These are phyloP conservation scores for Fraxinus xanthoxyloides DNA, from an alignment of 305 asterid species.

Conservation along the genomic window DNA sequence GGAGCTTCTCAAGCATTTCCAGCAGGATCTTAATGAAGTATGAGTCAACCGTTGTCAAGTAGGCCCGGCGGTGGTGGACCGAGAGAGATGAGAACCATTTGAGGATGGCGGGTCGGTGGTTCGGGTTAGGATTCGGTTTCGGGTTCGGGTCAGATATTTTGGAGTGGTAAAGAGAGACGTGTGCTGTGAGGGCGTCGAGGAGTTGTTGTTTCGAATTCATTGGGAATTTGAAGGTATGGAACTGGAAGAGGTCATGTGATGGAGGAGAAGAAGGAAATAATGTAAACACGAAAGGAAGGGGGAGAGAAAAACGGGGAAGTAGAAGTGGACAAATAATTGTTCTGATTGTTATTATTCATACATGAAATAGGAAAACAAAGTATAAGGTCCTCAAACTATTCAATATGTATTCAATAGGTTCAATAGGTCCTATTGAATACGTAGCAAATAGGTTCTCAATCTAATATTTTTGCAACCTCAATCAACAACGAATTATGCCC, in stretches of 20 bases:
- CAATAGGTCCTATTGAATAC: not conserved
- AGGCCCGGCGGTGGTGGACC: conserved; percentile 78
- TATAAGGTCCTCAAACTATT: not conserved
- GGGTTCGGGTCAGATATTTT: conserved; percentile 30
- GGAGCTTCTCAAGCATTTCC: conserved; percentile 68
- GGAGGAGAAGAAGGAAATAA: conserved; percentile 10
- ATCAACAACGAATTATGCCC: not conserved
- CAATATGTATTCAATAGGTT: not conserved
- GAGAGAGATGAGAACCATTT: conserved; percentile 90
- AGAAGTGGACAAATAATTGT: not conserved
- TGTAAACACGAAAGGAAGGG: conserved; percentile 3
- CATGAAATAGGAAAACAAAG: not conserved
- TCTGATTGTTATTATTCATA: not conserved
- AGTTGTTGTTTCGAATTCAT: conserved; percentile 52
- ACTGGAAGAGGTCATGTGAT: not conserved
- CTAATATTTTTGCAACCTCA: not conserved
- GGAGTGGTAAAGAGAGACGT: conserved; percentile 63
- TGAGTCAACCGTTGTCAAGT: conserved; percentile 55
- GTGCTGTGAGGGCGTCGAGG: conserved; percentile 65
- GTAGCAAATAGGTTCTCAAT: not conserved
- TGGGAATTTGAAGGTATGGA: conserved; percentile 19
- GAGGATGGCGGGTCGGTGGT: conserved; percentile 53
- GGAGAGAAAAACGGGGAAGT: not conserved
- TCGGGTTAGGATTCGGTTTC: conserved; percentile 33
- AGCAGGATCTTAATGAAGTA: conserved; percentile 53